Evolutionary conservation across 257 asterid genomes (phyloP), one percentile per base, ranked within the genome.

Genomic region (Haberlea rhodopensis): DNA sequence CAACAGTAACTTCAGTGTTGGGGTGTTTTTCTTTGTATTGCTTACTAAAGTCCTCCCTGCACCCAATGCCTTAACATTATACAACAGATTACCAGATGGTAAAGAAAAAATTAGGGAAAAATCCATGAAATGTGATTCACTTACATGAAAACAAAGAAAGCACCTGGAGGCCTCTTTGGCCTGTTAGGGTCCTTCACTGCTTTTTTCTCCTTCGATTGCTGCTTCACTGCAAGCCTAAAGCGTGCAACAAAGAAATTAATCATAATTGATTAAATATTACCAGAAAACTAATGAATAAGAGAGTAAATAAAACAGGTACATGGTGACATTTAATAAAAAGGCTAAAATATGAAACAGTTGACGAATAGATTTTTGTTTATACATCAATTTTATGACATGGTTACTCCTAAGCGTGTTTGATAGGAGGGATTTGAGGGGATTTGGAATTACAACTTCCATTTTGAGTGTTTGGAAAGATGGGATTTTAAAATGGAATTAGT

Each of bases 91-190:
- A 60, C 2, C n/a, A 45, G 8, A 5, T 26, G 23, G 20, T 8
- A 62, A 31, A 8, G 8, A 55, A 8, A 16, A 26, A 6, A 21
- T 2, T 6, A 1, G 4, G 3, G 13, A 22, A 10, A n/a, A 19
- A 49, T n/a, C 9, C 18, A 5, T 3, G n/a, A 25, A 6, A 62
- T 21, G n/a, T 5, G 53, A 32, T 25, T 40, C 13, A 21, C 85
- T 64, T 68, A 86, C 95, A 87, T 84, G 75, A 87, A 87, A 62
- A 87, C 85, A 10, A 84, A 82, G 79, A 87, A 87, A 45, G 91
- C 85, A 66, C 91, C 84, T 2, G 87, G 65, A 34, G 95, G 82
- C 76, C 87, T 82, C 79, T 87, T 87, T 0, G 95, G 95, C 78
- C 82, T 87, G 79, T 84, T 87, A 0, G 95, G 89, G 61, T 87